Evolutionary conservation across 169 alveolate species (phyloP).

Genomic region (Miamiensis avidus): DNA sequence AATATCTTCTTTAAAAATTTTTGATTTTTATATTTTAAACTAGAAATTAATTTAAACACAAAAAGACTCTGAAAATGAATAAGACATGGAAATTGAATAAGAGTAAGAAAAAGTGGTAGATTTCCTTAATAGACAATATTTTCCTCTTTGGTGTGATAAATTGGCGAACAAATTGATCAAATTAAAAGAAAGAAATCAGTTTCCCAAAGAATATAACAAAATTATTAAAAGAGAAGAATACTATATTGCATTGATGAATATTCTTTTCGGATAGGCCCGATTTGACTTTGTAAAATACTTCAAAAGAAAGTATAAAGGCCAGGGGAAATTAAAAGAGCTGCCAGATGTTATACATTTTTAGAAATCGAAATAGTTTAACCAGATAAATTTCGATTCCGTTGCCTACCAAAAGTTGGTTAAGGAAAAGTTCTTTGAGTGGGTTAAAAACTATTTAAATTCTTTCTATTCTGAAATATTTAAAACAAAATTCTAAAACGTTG

Average conservation of each 20-base stretch:
- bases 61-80: not conserved
- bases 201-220: too few species aligned
- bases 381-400: too few species aligned
- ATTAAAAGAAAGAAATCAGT: too few species aligned
- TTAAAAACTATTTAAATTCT: too few species aligned
- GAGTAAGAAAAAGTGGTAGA: not conserved
- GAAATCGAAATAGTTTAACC: not conserved
- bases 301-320: not conserved
- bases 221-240: not conserved
- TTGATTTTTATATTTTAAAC: too few species aligned
- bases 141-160: not conserved
- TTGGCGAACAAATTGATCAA: not conserved
- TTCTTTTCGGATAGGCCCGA: not conserved
- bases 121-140: too few species aligned
- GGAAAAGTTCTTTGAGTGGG: not conserved
- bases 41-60: too few species aligned
- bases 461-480: too few species aligned
- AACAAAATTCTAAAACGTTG: too few species aligned
- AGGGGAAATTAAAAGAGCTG: not conserved
- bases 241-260: too few species aligned
- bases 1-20: too few species aligned
- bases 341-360: not conserved
- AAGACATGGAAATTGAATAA: not conserved
- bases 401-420: too few species aligned
- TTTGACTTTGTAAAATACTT: not conserved